Evolutionary conservation across 2,329 filamentous ascomycete genomes (phyloP).

Genomic region (Penicillium aurantiogriseum): DNA sequence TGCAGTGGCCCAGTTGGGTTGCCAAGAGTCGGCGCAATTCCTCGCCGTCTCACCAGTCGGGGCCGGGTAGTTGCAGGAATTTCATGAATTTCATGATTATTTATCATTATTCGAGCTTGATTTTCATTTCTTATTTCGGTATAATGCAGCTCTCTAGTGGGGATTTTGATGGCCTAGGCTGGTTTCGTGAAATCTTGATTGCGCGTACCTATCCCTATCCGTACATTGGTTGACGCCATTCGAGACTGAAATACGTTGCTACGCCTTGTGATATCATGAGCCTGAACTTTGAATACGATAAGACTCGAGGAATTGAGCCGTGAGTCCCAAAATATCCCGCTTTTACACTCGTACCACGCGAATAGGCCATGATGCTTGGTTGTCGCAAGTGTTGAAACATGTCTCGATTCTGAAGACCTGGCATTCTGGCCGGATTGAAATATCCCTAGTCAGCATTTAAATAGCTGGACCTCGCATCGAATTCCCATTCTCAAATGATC

Average conservation of each 20-base stretch:
- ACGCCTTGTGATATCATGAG: too few relatives aligned
- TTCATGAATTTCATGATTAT: not conserved
- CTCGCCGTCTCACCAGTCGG: constrained; percentile 13
- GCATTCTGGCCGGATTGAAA: not conserved
- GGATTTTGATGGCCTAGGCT: constrained; percentile 2
- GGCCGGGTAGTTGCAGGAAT: constrained; percentile 2
- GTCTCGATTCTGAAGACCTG: not conserved
- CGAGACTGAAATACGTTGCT: not conserved
- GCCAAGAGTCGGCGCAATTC: constrained; percentile 21
- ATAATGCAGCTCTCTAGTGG: not conserved
- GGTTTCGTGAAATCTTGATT: not conserved
- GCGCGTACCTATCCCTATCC: not conserved
- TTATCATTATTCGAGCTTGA: not conserved
- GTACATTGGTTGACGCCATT: not conserved
- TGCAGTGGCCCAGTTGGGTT: not conserved
- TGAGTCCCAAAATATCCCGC: not conserved
- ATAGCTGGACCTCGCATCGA: not conserved
- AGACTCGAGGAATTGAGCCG: not conserved
- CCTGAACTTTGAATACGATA: too few relatives aligned
- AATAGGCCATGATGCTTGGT: not conserved
- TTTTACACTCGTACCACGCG: not conserved
- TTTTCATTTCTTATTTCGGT: not conserved
- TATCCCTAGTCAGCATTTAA: not conserved
- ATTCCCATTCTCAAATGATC: not conserved
- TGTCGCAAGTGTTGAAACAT: not conserved